Base-by-base conservation (phyloP, 2,329 filamentous ascomycete genomes). In the Pseudopyricularia javanii region DNA sequence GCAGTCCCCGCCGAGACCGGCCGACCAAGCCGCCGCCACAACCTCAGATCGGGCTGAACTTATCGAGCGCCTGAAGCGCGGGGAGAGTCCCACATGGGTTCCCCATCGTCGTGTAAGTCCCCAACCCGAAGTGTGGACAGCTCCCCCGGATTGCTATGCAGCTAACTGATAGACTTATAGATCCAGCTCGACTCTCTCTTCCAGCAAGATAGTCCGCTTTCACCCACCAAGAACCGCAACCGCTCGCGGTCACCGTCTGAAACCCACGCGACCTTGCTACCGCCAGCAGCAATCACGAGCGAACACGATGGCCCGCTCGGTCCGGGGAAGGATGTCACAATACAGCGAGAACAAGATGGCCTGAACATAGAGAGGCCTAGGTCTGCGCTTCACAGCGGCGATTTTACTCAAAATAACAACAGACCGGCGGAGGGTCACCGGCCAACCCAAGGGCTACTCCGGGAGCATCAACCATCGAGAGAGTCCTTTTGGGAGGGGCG, bases 11-110 rank as follows among this genome's bases (percentile, higher is more conserved):
- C n/a, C 24, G 35, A 52, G 50, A 6, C 64, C 66, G 1, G 67
- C 67, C 5, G 64, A 66, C 26, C 58, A 59, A 22, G 62, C 63
- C 32, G 47, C 54, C 6, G 54, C 59, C 8, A 57, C 69, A 12
- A 73, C 72, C 34, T 75, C 74, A 17, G 82, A 89, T 64, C 79
- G 91, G 57, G 81, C 82, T 54, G 85, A 91, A 66, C 72, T 95
- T 60, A 96, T 97, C 54, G 80, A 90, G 67, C 79, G 84, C 58
- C 76, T 96, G 59, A 96, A 96, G 70, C 81, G 79, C 65, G 82
- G 82, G 32, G 83, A 90, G 67, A 86, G 81, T 61, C 84, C 87
- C 35, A 80, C 81, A 4, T 93, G 88, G 88, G 73, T 83, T 37
- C 78, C 82, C 28, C 80, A 75, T 63, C 76, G 76, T 61, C 76